A percentile compares a stretch with the other conserved stretches of the same genome.
These are phyloP conservation scores for Colletotrichum tamarilloi DNA, from an alignment of 2,329 filamentous ascomycete genomes.

Conservation along the genomic window DNA sequence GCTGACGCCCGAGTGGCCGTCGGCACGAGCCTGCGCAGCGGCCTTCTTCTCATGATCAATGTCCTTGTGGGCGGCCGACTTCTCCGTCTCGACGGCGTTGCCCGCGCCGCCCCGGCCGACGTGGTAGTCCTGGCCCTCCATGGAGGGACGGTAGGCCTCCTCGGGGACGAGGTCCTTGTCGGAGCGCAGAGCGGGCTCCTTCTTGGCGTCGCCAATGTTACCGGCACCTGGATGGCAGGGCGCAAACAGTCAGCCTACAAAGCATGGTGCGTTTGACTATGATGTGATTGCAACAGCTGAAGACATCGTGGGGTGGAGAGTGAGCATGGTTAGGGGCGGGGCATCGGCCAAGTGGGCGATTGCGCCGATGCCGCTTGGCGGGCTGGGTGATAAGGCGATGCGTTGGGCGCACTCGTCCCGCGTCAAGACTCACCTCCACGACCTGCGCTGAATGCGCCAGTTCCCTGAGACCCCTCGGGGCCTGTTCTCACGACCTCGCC, in stretches of 20 bases:
- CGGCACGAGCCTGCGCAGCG: constrained; percentile 41
- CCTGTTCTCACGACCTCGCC: constrained; percentile 70
- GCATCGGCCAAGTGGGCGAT: background rate
- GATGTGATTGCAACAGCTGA: background rate
- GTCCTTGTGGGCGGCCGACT: constrained; percentile 38
- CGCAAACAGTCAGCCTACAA: background rate
- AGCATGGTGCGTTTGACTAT: background rate
- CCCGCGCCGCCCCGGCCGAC: constrained; percentile 70
- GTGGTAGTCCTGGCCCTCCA: constrained; percentile 63
- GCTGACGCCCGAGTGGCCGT: constrained; percentile 48
- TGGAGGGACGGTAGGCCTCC: constrained; percentile 59
- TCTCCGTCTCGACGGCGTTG: constrained; percentile 58
- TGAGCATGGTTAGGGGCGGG: background rate
- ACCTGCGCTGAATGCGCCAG: constrained; percentile 69
- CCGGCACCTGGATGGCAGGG: constrained; percentile 58
- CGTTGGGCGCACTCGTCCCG: background rate
- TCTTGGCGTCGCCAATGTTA: constrained; percentile 66
- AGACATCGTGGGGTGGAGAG: background rate
- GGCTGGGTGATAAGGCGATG: background rate
- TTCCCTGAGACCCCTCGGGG: constrained; percentile 64
- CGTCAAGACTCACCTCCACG: constrained; percentile 62
- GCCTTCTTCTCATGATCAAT: constrained; percentile 44
- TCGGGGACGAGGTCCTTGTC: constrained; percentile 67
- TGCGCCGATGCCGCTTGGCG: constrained; percentile 15
- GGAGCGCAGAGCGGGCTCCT: constrained; percentile 50